Evolutionary conservation across 768 basidiomycete species (phyloP), one percentile per base, ranked within the genome.

Genomic region (Termitomyces sp.): DNA sequence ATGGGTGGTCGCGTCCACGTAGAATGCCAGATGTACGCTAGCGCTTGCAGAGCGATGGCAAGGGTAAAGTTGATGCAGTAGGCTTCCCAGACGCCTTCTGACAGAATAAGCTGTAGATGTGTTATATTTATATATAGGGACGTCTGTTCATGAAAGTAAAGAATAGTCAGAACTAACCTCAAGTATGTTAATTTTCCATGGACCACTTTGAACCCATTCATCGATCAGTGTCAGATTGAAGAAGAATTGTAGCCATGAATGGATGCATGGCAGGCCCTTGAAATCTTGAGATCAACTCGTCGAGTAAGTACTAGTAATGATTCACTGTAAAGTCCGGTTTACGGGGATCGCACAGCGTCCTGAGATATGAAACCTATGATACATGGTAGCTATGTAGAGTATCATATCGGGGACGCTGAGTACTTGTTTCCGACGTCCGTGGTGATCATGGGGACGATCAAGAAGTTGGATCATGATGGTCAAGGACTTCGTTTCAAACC

Each of bases 211-310:
- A 41, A 18, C 5, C 22, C 22, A 15, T 23, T 57, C 56, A 10
- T 53, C 56, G 38, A 57, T 51, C 32, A 53, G 46, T n/a, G 39
- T 53, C 46, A 57, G 47, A 31, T 57, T 57, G 23, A 57, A 57
- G 23, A 57, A 44, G 27, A 57, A 53, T 25, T 47, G 45, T 3
- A 23, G 33, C 22, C 43, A 53, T 38, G 51, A 57, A 36, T 46
- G 49, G 22, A n/a, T 47, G 31, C 44, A 23, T 42, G 7, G 7
- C 3, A n/a, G 38, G 7, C n/a, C 3, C 9, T 29, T 23, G 39
- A 16, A 39, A 13, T 13, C 43, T 53, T 43, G 49, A 56, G 49
- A 31, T 48, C 54, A 33, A 29, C 41, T 48, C n/a, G n/a, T 56
- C 54, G 25, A 45, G 23, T 53, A 29, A 9, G 22, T 31, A 3